Conservation (phyloP, 2,329 filamentous ascomycete species). For the Fonsecaea nubica region DNA sequence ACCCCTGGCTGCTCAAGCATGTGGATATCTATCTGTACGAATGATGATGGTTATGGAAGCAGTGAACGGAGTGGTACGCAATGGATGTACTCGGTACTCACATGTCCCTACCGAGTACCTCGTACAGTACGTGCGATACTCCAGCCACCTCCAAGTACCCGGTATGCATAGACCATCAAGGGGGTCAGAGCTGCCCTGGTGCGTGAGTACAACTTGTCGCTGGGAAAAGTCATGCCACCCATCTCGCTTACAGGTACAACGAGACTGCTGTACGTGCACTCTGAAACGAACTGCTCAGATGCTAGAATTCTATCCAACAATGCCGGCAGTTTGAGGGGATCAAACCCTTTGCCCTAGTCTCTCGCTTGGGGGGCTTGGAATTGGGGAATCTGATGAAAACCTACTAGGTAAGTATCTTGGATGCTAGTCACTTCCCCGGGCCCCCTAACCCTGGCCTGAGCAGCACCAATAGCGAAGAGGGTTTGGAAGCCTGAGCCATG, state of each 20-base stretch:
- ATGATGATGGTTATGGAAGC: too few species aligned
- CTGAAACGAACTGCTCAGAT: slow-evolving; percentile 19
- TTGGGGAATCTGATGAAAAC: slow-evolving; percentile 2
- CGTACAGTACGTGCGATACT: background rate
- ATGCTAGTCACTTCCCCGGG: slow-evolving; percentile 21
- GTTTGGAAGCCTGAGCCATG: background rate
- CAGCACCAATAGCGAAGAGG: background rate
- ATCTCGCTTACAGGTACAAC: slow-evolving; percentile 8
- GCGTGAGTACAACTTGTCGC: background rate
- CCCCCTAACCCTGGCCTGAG: background rate
- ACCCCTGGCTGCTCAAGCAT: background rate
- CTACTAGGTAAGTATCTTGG: background rate
- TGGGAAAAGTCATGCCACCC: background rate
- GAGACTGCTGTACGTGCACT: background rate
- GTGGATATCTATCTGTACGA: background rate
- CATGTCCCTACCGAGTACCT: too few species aligned
- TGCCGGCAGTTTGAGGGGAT: slow-evolving; percentile 19
- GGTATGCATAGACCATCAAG: background rate
- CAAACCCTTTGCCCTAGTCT: background rate
- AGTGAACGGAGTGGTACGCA: too few species aligned
- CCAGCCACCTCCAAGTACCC: background rate
- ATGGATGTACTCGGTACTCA: too few species aligned
- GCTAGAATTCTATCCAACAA: background rate
- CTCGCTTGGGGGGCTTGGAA: background rate
- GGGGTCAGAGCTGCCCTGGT: background rate